Evolutionary conservation across 1,284 basidiomycete species (phyloP).

Genomic region (Malassezia brasiliensis): DNA sequence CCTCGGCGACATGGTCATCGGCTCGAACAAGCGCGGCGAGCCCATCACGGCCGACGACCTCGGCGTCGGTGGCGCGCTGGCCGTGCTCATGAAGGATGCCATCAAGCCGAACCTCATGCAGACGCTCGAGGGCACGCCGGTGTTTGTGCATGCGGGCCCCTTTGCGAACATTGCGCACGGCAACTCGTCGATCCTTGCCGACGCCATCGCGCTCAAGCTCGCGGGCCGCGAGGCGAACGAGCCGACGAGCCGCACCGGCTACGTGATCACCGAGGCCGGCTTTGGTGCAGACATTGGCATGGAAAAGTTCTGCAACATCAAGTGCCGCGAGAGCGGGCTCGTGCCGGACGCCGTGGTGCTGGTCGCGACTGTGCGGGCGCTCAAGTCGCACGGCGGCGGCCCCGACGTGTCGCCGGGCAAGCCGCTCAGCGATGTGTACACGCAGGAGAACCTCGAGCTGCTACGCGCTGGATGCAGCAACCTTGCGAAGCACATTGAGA

Average conservation of each 20-base stretch:
- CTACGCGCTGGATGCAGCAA: constrained; percentile 88
- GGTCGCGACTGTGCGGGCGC: constrained; percentile 89
- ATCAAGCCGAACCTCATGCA: constrained; percentile 99
- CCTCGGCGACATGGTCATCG: constrained; percentile 90
- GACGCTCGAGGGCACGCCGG: constrained; percentile 92
- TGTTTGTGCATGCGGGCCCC: constrained; percentile 96
- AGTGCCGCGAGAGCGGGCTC: constrained; percentile 86
- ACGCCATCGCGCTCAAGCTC: constrained; percentile 89
- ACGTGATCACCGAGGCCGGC: constrained; percentile 95
- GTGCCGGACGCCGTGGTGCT: constrained; percentile 87
- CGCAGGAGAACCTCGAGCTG: constrained; percentile 81
- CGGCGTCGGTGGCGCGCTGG: constrained; percentile 86
- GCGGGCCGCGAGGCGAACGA: constrained; percentile 93
- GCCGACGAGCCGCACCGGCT: constrained; percentile 67
- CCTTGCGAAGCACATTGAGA: constrained; percentile 84
- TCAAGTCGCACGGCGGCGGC: constrained; percentile 99
- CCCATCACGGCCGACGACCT: constrained; percentile 94
- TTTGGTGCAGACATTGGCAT: constrained; percentile 93
- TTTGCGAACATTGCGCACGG: constrained; percentile 99
- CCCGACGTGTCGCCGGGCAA: constrained; percentile 96
- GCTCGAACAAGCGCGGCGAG: constrained; percentile 81
- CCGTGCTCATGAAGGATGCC: constrained; percentile 96
- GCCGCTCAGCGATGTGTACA: constrained; percentile 83
- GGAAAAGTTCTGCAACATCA: constrained; percentile 95
- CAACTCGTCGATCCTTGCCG: constrained; percentile 95